Conservation (phyloP, 2,329 filamentous ascomycete species). For the Bretziella fagacearum region DNA sequence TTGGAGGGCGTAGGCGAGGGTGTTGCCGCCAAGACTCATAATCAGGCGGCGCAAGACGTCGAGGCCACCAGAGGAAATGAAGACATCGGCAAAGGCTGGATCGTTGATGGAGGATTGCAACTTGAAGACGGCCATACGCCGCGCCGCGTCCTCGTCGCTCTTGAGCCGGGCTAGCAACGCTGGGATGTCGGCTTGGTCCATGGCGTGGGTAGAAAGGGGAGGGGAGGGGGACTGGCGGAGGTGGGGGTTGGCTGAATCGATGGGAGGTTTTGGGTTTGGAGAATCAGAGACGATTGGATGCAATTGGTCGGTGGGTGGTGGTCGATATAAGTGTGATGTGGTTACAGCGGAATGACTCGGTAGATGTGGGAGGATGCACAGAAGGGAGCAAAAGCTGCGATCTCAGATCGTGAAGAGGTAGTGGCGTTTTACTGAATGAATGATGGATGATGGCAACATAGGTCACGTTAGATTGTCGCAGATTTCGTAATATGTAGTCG, state of each 20-base stretch:
- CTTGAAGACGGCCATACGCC: conserved; percentile 99
- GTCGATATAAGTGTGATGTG: too few species aligned
- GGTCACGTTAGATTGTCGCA: too few species aligned
- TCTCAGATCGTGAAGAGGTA: too few species aligned
- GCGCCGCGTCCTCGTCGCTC: conserved; percentile 69
- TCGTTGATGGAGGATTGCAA: conserved; percentile 90
- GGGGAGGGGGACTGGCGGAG: background rate
- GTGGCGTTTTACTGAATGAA: too few species aligned
- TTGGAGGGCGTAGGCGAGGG: conserved; percentile 84
- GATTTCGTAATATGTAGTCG: too few species aligned
- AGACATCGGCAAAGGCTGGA: conserved; percentile 88
- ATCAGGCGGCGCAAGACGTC: conserved; percentile 66
- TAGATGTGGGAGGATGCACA: too few species aligned
- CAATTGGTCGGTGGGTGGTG: too few species aligned
- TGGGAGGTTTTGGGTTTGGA: too few species aligned
- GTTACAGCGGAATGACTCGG: too few species aligned
- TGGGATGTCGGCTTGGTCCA: conserved; percentile 53
- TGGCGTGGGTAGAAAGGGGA: conserved; percentile 19
- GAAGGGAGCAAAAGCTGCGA: too few species aligned
- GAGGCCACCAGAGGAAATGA: conserved; percentile 78
- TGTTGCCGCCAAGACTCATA: conserved; percentile 77
- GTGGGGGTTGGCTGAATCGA: background rate
- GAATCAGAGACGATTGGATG: too few species aligned
- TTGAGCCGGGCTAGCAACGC: conserved; percentile 45
- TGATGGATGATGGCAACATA: too few species aligned